Evolutionary conservation across 305 asterid genomes (phyloP).

Genomic region (Solanum hybrid): DNA sequence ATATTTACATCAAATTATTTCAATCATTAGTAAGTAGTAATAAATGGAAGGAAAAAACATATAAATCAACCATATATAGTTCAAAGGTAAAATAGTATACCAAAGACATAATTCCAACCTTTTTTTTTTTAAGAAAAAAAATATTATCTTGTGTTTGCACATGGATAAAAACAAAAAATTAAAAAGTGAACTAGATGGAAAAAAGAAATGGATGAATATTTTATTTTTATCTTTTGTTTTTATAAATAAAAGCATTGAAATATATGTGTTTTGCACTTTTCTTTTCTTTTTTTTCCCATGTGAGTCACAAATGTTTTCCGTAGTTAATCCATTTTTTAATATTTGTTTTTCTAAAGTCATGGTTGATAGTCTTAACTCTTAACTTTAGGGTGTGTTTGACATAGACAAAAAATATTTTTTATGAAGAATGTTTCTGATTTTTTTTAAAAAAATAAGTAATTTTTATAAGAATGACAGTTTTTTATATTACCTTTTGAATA

Average conservation of each 20-base stretch:
- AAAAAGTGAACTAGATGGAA: neutral
- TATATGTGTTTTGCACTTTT: neutral
- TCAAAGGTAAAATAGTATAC: neutral
- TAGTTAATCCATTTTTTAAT: neutral
- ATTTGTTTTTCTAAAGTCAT: neutral
- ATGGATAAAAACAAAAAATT: neutral
- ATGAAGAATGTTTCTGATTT: neutral
- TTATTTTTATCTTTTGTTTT: neutral
- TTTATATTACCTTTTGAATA: no score
- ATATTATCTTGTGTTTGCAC: neutral
- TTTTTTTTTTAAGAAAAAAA: neutral
- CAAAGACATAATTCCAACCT: neutral
- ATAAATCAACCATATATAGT: neutral
- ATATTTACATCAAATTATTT: neutral
- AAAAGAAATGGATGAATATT: neutral
- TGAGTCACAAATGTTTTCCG: neutral
- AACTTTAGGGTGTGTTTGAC: neutral
- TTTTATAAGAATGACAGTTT: neutral
- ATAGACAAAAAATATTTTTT: neutral
- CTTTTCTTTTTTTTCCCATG: neutral
- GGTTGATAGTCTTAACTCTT: neutral
- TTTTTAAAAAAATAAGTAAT: no score
- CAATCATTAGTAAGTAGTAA: neutral
- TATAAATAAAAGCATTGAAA: neutral
- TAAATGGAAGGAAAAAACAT: neutral